These are phyloP conservation scores for Tolypocladium paradoxum DNA, from an alignment of 2,329 filamentous ascomycete genomes.

Conservation along the genomic window DNA sequence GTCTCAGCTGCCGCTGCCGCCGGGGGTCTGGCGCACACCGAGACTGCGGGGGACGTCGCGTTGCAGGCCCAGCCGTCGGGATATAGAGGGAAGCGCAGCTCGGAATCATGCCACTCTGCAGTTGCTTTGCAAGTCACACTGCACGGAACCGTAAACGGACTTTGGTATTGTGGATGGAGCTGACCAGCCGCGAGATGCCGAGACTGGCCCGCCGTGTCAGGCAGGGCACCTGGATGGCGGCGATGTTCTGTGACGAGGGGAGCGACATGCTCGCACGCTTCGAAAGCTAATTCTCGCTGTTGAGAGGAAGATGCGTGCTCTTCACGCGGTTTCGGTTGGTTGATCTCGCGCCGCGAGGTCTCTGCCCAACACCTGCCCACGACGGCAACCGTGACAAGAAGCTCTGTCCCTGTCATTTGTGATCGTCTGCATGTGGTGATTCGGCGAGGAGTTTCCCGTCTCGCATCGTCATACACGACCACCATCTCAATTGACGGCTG, in stretches of 20 bases:
- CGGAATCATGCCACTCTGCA: neutral
- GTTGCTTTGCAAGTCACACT: neutral
- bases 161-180: neutral
- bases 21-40: neutral
- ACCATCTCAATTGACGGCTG: neutral
- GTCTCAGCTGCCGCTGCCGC: neutral
- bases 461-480: neutral
- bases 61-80: neutral
- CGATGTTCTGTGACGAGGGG: neutral
- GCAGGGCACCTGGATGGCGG: neutral
- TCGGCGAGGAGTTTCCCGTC: neutral
- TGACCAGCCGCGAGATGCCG: neutral
- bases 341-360: neutral
- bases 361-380: no score
- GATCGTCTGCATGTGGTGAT: neutral
- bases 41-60: neutral
- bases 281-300: neutral
- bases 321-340: neutral
- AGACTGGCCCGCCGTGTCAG: neutral
- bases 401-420: no score
- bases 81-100: neutral
- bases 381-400: no score
- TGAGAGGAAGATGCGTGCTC: neutral
- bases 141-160: neutral
- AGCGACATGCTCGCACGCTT: neutral